Base-by-base conservation (phyloP, 768 basidiomycete genomes). In the Amanita jacksonii region DNA sequence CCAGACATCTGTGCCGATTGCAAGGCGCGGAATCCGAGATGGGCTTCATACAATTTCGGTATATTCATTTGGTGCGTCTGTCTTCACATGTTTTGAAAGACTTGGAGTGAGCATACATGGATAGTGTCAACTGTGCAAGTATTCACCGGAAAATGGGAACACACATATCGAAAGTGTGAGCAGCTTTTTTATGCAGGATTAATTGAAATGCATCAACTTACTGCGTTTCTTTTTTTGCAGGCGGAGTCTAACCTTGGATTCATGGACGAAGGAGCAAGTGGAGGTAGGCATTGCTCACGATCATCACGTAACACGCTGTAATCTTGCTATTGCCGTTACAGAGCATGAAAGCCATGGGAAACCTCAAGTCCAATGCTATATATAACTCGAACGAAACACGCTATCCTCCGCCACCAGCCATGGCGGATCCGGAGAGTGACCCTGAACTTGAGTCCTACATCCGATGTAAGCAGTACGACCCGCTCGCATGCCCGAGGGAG, bases 141-240 rank as follows among this genome's bases (percentile, higher is more conserved):
- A 78, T 94, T 40, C 93, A 97, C 66, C 76, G 93, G 42, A 94
- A 93, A 68, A 81, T 97, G 47, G 93, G 93, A 1, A 93, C 89
- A 4, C 93, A 97, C 59, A 71, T 91, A 51, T 79, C 85, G 0
- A 92, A 96, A 77, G 87, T 97, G 89, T 92, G 69, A 58, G 77
- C 70, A 23, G 19, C 20, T 34, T n/a, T n/a, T n/a, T n/a, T n/a
- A n/a, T 34, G 22, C n/a, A 6, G 10, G 3, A 28, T 20, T 8
- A 7, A 12, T 10, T 23, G n/a, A 23, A n/a, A 31, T 32, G 12
- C 25, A 32, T 23, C 12, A 12, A 34, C 12, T 36, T n/a, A n/a
- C n/a, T 6, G 34, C 12, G 32, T 28, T 15, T 16, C 37, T 23
- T 13, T 19, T 5, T 7, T 32, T 19, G 27, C 48, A 94, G 91